Conservation (phyloP, 192 early-diverging fungal genomes). For the Backusella sp. region DNA sequence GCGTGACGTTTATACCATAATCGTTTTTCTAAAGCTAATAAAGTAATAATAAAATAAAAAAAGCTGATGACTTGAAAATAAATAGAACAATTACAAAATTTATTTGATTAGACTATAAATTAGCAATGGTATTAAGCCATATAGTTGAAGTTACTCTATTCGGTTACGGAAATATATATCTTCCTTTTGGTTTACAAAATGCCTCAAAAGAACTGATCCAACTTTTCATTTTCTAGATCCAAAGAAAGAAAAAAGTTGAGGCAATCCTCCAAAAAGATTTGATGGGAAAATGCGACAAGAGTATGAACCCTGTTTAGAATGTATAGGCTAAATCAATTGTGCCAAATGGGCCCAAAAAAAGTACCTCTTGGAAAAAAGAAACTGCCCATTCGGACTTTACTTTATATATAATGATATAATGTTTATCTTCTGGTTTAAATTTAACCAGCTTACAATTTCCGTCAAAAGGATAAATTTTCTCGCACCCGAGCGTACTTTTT, state of each 20-base stretch:
- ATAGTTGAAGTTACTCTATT: neutral
- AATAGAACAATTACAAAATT: neutral
- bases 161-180: neutral
- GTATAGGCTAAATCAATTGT: neutral
- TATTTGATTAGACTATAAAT: neutral
- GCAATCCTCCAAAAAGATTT: neutral
- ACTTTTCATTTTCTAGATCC: neutral
- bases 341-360: neutral
- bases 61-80: neutral
- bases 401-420: constrained; percentile 6
- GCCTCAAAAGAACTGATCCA: neutral
- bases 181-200: neutral
- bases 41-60: neutral
- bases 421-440: constrained; percentile 6
- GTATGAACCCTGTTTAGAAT: neutral
- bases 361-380: neutral
- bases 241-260: neutral
- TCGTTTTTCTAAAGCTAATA: neutral
- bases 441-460: constrained; percentile 3
- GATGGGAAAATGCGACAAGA: neutral
- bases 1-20: neutral
- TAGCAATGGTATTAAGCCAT: neutral
- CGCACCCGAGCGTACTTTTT: neutral
- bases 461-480: constrained; percentile 8
- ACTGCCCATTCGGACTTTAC: neutral